Evolutionary conservation across 2,329 filamentous ascomycete species (phyloP).

Genomic region (Fusarium sambucinum): DNA sequence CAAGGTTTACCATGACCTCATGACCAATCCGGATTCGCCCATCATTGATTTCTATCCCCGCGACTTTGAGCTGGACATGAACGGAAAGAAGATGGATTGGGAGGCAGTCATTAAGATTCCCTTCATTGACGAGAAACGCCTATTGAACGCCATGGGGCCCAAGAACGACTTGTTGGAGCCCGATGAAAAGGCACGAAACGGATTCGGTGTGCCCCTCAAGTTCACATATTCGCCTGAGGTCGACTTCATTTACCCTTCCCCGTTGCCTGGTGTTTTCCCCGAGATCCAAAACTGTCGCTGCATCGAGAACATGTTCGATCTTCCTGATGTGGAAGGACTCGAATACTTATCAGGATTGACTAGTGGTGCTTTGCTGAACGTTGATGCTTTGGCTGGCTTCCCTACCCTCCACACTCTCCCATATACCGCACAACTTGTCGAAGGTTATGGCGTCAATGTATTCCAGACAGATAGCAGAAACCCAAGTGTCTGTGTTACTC

Average conservation of each 20-base stretch:
- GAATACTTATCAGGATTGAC: constrained; percentile 87
- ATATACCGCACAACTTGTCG: constrained; percentile 77
- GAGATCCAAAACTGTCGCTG: constrained; percentile 89
- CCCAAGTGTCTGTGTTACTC: constrained; percentile 92
- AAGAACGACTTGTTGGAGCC: constrained; percentile 82
- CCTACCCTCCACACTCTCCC: constrained; percentile 89
- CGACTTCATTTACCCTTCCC: constrained; percentile 88
- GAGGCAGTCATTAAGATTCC: constrained; percentile 99
- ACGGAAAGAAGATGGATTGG: constrained; percentile 99
- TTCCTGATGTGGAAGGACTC: constrained; percentile 91
- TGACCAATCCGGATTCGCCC: constrained; percentile 90
- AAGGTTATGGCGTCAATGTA: constrained; percentile 88
- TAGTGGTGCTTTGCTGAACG: constrained; percentile 84
- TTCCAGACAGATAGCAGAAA: constrained; percentile 97
- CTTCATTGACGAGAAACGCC: constrained; percentile 92
- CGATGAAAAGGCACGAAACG: constrained; percentile 85
- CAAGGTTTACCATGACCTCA: constrained; percentile 85
- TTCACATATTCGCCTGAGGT: constrained; percentile 86
- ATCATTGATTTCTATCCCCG: constrained; percentile 98
- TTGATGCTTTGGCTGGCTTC: constrained; percentile 90
- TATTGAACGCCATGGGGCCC: constrained; percentile 86
- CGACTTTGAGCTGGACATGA: constrained; percentile 98
- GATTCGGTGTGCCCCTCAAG: constrained; percentile 91
- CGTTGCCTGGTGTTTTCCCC: constrained; percentile 89
- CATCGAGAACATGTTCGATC: constrained; percentile 94